Percentiles rank a stretch among this genome's conserved stretches.
These are phyloP conservation scores for Trebouxia gelatinosa DNA, from an alignment of 163 green algal genomes.

Conservation along the genomic window DNA sequence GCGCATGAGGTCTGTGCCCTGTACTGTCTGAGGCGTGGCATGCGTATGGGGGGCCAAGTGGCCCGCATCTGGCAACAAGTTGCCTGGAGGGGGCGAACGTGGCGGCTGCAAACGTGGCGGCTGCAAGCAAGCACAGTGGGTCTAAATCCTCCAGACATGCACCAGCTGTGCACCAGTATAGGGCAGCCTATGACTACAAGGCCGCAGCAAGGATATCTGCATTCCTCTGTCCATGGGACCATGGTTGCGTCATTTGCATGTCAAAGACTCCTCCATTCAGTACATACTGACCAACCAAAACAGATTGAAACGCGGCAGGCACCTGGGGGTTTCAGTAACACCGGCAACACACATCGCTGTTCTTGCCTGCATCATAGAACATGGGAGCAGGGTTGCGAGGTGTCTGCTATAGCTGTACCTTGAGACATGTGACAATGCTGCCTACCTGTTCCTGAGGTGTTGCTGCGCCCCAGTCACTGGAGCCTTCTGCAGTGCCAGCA, in stretches of 20 bases:
- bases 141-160: neutral
- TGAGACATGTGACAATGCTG: too few species aligned
- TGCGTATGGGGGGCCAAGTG: constrained; percentile 1
- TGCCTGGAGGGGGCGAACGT: neutral
- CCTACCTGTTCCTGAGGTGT: neutral
- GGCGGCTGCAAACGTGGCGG: neutral
- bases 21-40: constrained; percentile 20
- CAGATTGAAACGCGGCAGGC: neutral
- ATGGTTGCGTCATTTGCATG: neutral
- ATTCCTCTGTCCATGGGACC: neutral
- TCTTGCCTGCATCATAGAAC: neutral
- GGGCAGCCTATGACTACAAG: neutral
- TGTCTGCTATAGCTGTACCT: neutral
- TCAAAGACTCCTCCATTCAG: neutral
- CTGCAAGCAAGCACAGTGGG: too few species aligned
- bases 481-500: too few species aligned
- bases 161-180: neutral
- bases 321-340: neutral
- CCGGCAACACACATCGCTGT: too few species aligned
- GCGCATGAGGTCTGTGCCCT: constrained; percentile 38
- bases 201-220: neutral
- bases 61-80: neutral
- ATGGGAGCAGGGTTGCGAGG: neutral
- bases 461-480: neutral
- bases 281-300: neutral